These are phyloP conservation scores for Coniosporium apollinis DNA, from an alignment of 495 filamentous ascomycete species.

Conservation along the genomic window DNA sequence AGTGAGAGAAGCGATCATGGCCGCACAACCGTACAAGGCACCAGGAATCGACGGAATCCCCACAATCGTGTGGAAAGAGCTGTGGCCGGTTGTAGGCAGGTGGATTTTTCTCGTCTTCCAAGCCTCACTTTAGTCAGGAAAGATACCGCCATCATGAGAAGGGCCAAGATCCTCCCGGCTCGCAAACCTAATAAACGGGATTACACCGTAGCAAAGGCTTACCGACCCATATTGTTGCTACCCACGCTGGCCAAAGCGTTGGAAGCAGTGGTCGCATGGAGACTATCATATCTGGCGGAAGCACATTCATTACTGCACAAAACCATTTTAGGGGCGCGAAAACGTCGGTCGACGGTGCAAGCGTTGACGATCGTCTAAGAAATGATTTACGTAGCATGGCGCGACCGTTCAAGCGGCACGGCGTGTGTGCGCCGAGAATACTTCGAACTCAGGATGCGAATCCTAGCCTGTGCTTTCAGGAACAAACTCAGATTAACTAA, in stretches of 20 bases:
- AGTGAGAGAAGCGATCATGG: no score
- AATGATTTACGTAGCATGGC: conserved; percentile 1
- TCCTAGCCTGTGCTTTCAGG: no score
- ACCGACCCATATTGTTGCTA: conserved; percentile 1
- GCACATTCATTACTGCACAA: background rate
- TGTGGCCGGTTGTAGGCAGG: background rate
- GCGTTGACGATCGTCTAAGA: background rate
- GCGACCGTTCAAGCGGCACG: no score
- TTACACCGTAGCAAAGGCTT: conserved; percentile 1
- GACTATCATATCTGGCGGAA: conserved; percentile 1
- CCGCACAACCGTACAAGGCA: conserved; percentile 1
- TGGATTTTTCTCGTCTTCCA: background rate
- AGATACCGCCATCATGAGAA: background rate
- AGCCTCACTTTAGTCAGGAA: background rate
- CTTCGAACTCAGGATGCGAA: no score
- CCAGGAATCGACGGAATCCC: background rate
- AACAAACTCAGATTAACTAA: no score
- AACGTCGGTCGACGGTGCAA: background rate
- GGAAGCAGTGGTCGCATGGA: conserved; percentile 1
- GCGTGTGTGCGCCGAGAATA: no score
- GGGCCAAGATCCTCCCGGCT: conserved; percentile 1
- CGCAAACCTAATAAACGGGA: conserved; percentile 1
- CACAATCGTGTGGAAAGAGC: conserved; percentile 1
- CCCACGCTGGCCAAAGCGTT: conserved; percentile 1
- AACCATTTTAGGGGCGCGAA: background rate